Conservation (phyloP, 1,284 basidiomycete genomes). For the Exsudoporus floridanus region DNA sequence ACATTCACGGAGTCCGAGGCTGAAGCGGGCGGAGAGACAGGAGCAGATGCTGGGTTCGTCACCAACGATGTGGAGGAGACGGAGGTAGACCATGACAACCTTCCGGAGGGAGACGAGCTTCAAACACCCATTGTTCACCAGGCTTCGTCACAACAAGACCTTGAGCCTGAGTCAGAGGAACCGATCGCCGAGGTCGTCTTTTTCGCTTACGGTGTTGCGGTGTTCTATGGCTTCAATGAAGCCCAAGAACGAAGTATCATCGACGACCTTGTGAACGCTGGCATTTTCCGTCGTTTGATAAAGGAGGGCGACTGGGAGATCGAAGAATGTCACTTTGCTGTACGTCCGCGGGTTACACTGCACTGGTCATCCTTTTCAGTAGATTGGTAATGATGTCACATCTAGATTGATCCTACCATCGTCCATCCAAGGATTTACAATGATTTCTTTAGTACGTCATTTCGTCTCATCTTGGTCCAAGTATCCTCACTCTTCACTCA, state of each 20-base stretch:
- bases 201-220: conserved; percentile 83
- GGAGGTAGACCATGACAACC: conserved; percentile 11
- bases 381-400: neutral
- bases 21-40: conserved; percentile 12
- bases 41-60: conserved; percentile 10
- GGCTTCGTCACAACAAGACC: conserved; percentile 1
- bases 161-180: conserved; percentile 31
- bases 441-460: conserved; percentile 80
- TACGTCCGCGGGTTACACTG: conserved; percentile 37
- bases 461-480: neutral
- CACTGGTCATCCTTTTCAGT: neutral
- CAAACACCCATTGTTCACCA: conserved; percentile 8
- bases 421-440: conserved; percentile 86
- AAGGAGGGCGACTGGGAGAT: conserved; percentile 81
- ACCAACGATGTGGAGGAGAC: conserved; percentile 17
- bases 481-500: conserved; percentile 31
- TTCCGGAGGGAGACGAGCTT: neutral
- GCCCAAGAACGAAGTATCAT: conserved; percentile 75
- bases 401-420: conserved; percentile 82
- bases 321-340: conserved; percentile 85
- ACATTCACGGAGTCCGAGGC: conserved; percentile 18
- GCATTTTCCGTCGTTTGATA: conserved; percentile 60
- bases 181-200: conserved; percentile 83
- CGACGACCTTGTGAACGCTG: conserved; percentile 77
- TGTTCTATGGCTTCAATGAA: conserved; percentile 84